phyloP scores from a whole-genome alignment of 768 basidiomycete genomes.

The Agrocybe praecox region DNA sequence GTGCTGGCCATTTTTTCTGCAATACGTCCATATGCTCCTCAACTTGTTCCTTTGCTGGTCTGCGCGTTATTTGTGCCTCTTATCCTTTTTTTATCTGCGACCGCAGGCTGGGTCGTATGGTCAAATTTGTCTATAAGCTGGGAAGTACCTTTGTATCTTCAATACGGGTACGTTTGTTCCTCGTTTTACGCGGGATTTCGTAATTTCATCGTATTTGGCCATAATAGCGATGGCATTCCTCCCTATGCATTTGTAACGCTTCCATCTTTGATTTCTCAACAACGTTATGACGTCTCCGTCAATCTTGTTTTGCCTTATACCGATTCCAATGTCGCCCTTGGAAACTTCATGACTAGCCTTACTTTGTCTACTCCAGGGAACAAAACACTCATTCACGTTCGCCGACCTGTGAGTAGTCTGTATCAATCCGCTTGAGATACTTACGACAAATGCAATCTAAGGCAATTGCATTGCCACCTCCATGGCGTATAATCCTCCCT shows the following conservation, averaged over 20 bases:
- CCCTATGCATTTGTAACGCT: constrained; percentile 66
- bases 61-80: constrained; percentile 66
- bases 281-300: constrained; percentile 77
- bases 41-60: constrained; percentile 66
- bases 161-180: constrained; percentile 68
- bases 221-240: constrained; percentile 55
- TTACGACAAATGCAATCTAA: constrained; percentile 26
- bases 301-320: constrained; percentile 66
- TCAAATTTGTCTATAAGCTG: constrained; percentile 69
- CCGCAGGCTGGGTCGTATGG: constrained; percentile 79
- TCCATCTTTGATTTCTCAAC: constrained; percentile 53
- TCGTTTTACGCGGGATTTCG: neutral
- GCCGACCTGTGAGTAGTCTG: constrained; percentile 60
- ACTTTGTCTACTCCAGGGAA: constrained; percentile 62
- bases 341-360: constrained; percentile 83
- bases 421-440: neutral
- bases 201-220: constrained; percentile 7
- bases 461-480: constrained; percentile 60
- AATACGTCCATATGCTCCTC: constrained; percentile 58
- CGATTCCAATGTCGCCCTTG: constrained; percentile 70
- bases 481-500: constrained; percentile 39
- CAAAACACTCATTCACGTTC: constrained; percentile 59
- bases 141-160: constrained; percentile 68
- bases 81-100: constrained; percentile 57
- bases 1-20: constrained; percentile 26